These are phyloP conservation scores for Arabis hirsuta DNA, from an alignment of 345 rosid genomes.

Conservation along the genomic window DNA sequence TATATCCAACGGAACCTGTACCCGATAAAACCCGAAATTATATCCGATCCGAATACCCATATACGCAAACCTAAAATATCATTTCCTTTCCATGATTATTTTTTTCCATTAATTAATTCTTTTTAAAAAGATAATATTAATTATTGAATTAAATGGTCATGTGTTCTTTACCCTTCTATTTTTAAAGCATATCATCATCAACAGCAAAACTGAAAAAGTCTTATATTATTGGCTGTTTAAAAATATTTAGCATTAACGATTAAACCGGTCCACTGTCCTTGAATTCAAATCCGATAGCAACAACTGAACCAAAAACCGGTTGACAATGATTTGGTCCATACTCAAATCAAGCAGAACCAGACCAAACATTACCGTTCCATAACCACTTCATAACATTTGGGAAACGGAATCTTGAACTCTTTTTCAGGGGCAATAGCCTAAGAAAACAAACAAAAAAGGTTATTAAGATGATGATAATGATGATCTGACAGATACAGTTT, in stretches of 20 bases:
- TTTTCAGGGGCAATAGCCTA: not conserved
- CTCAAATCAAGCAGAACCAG: constrained; percentile 17
- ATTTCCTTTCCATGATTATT: not conserved
- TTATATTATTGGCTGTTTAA: too few species aligned
- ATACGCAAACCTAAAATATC: too few species aligned
- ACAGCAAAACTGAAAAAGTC: not conserved
- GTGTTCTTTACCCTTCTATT: not conserved
- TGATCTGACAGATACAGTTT: not conserved
- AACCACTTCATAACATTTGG: constrained; percentile 10
- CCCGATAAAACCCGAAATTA: too few species aligned
- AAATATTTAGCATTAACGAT: not conserved
- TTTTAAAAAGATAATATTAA: not conserved
- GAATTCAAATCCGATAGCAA: constrained; percentile 23
- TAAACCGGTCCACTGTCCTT: not conserved
- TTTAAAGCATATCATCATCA: not conserved
- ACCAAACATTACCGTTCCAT: not conserved
- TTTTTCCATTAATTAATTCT: not conserved
- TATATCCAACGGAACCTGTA: too few species aligned
- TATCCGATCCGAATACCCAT: too few species aligned
- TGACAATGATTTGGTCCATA: not conserved
- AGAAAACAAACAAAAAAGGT: not conserved
- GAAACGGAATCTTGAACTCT: constrained; percentile 12
- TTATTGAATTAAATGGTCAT: not conserved
- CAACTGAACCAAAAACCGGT: constrained; percentile 3
- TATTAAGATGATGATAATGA: not conserved